Base-by-base conservation (phyloP, 176 grass and related monocot species). In the Zizania latifolia region DNA sequence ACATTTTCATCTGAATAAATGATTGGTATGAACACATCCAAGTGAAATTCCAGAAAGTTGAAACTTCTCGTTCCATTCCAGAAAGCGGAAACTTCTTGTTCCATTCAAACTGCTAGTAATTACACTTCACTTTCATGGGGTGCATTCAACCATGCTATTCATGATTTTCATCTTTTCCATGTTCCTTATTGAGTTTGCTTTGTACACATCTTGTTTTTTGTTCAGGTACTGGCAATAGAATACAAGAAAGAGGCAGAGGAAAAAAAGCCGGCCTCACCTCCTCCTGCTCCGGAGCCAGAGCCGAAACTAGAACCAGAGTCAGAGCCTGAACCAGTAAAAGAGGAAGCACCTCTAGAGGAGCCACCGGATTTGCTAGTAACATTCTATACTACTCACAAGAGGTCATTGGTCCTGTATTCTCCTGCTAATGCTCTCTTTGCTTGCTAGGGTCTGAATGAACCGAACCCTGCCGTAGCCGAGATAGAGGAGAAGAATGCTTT, bases 341-440 rank as follows among this genome's bases (percentile, higher is more conserved):
- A 88, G 75, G 86, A 95, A 84, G 59, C 75, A 65, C 75, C 73
- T 44, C 54, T 58, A 55, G 35, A 65, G 19, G 77, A 95, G 73
- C 89, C 81, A 78, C 48, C 77, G n/a, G 96, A 99, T 88, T 85
- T 99, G 34, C 96, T 99, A 86, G 96, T 99, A 95, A 26, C 58
- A 48, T 71, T 23, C 36, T 41, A 55, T 75, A 62, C 15, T 63
- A 28, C 30, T 83, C 31, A 34, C 31, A 84, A 33, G 4, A 28
- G 2, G 0, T 37, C 35, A 26, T 14, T 65, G 11, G 24, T 51
- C 40, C 31, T 62, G 40, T 31, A 68, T 68, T 24, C 0, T 57
- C 10, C 35, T 23, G 40, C 70, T 68, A 29, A 63, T 58, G 22
- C 12, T 74, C 38, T 0, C 50, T 55, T 44, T 61, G 2, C 53